Evolutionary conservation across 805 yeast genomes (phyloP).

Genomic region (Myxozyma vanderwaltii): DNA sequence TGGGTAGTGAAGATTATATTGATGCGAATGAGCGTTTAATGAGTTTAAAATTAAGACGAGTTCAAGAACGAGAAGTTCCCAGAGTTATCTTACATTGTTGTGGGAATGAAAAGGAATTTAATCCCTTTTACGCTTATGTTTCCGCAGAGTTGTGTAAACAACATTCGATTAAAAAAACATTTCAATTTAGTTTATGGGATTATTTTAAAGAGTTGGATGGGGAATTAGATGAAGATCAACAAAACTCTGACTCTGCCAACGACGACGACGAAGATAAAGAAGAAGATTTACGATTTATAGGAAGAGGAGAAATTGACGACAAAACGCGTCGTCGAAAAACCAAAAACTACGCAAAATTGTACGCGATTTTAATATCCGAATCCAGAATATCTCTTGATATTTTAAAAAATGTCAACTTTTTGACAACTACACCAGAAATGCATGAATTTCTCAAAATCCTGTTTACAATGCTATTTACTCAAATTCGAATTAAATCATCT

Average conservation of each 20-base stretch:
- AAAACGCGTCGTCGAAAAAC: conserved; percentile 59
- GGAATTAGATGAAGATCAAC: conserved; percentile 50
- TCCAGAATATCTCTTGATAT: conserved; percentile 73
- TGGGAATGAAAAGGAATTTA: conserved; percentile 76
- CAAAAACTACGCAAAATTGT: conserved; percentile 77
- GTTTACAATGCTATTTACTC: conserved; percentile 20
- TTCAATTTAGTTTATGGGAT: conserved; percentile 92
- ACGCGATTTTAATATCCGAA: conserved; percentile 73
- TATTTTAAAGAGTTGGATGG: conserved; percentile 68
- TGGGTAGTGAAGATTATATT: conserved; percentile 91
- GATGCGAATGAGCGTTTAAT: conserved; percentile 85
- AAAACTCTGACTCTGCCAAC: too few relatives aligned
- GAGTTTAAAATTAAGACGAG: conserved; percentile 71
- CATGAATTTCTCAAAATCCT: conserved; percentile 21
- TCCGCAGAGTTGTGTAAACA: conserved; percentile 75
- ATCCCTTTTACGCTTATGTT: conserved; percentile 84
- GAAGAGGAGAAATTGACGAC: conserved; percentile 45
- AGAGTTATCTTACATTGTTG: conserved; percentile 83
- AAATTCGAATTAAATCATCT: conserved; percentile 24
- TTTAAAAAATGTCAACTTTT: conserved; percentile 44
- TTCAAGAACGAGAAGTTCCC: conserved; percentile 87
- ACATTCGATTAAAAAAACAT: conserved; percentile 67
- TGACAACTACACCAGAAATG: conserved; percentile 20
- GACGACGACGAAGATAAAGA: conserved; percentile 38
- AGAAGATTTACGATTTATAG: conserved; percentile 38